Base-by-base conservation (phyloP, 2,329 filamentous ascomycete genomes). In the Thyridium curvatum region DNA sequence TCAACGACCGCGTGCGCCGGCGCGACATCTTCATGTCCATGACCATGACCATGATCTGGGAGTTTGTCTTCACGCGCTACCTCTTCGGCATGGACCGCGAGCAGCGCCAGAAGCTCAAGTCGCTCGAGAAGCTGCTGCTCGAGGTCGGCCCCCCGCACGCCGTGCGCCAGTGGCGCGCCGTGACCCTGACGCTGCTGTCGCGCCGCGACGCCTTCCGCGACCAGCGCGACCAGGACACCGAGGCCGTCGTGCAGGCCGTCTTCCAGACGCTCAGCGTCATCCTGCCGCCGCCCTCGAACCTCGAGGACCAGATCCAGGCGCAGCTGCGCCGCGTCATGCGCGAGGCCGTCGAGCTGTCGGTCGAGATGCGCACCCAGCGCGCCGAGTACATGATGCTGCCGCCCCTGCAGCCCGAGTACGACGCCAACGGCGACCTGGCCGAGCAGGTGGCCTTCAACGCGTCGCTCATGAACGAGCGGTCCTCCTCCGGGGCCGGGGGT, bases 301-400 rank as follows among this genome's bases (percentile, higher is more conserved):
- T 91, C 40, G 85, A 93, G 62, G 66, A 73, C 31, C 86, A 94
- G 57, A 86, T 96, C 34, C 76, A 89, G 51, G 78, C 86, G 28
- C 90, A 91, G 47, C 74, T 98, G 39, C 84, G 85, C 52, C 88
- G 86, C 51, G 89, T 98, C 37, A 81, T 98, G 64, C 80, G 80
- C 48, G 79, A 91, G 45, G 93, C 94, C 1, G 93, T 96, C 36
- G 84, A 86, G 42, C 77, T 98, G 10, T 89, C 89, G 1, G 82
- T 98, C 48, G 90, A 96, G 66, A 98, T 98, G 93, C 89, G 93
- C 58, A 94, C 85, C 13, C 93, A 98, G 61, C 82, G 88, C 43
- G 89, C 93, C 30, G 93, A 97, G 67, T 98, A 95, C 68, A 93
- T 95, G 69, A 98, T 98, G 91, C 80, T 97, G 14, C 91, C 93